These are phyloP conservation scores for Trichosanthes cucumerina DNA, from an alignment of 306 rosid genomes.

Conservation along the genomic window DNA sequence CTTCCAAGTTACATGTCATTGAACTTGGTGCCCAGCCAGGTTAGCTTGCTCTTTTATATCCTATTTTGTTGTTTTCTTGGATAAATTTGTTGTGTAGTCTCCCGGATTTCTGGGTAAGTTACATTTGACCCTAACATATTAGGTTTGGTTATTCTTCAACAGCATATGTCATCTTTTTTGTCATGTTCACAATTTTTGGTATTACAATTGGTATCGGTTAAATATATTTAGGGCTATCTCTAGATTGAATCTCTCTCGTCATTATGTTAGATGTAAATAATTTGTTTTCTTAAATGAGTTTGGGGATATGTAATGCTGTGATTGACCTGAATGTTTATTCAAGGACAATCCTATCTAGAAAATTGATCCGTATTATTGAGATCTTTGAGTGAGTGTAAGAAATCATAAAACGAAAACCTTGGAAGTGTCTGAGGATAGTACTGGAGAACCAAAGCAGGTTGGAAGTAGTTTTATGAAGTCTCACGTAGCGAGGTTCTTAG, in stretches of 20 bases:
- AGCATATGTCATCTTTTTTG: background rate
- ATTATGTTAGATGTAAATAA: background rate
- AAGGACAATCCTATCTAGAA: background rate
- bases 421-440: background rate
- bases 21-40: slow-evolving; percentile 99
- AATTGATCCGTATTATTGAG: background rate
- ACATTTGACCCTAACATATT: background rate
- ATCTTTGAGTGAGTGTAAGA: background rate
- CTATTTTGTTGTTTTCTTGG: background rate
- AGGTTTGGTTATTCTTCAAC: background rate
- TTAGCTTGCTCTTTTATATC: slow-evolving; percentile 17
- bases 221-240: background rate
- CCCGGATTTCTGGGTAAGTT: background rate
- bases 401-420: background rate
- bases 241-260: background rate
- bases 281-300: background rate
- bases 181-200: background rate
- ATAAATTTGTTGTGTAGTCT: slow-evolving; percentile 8
- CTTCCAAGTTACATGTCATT: slow-evolving; percentile 85
- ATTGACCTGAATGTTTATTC: background rate
- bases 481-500: background rate
- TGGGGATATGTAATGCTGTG: background rate
- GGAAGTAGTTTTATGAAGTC: slow-evolving; percentile 5
- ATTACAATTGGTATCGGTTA: background rate
- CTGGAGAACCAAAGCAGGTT: background rate